Evolutionary conservation across 306 rosid genomes (phyloP).

Genomic region (Mimosa bimucronata): DNA sequence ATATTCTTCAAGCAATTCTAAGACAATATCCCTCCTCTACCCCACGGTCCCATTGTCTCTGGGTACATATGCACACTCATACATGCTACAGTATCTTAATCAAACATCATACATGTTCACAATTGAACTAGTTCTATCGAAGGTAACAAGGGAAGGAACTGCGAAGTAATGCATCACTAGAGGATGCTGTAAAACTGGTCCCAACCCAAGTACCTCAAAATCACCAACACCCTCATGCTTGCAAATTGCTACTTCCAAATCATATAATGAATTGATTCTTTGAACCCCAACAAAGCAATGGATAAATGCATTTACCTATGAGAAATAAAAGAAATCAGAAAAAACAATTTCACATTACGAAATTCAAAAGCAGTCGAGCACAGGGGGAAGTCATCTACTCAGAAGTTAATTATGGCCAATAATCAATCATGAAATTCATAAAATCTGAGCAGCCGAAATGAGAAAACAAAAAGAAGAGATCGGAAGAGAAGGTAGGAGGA

Average conservation of each 20-base stretch:
- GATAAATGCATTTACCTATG: slow-evolving; percentile 82
- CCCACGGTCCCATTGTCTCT: not conserved
- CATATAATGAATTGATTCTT: slow-evolving; percentile 70
- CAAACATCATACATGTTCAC: too few species aligned
- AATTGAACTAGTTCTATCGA: too few species aligned
- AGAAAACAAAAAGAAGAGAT: too few species aligned
- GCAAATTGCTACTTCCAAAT: slow-evolving; percentile 81
- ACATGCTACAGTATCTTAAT: too few species aligned
- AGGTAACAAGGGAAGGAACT: too few species aligned
- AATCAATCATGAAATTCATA: too few species aligned
- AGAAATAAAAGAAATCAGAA: slow-evolving; percentile 36
- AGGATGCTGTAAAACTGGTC: too few species aligned
- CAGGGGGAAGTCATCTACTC: not conserved
- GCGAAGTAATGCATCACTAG: too few species aligned
- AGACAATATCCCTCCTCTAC: not conserved
- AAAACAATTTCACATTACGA: not conserved
- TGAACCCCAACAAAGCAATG: too few species aligned
- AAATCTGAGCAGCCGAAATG: too few species aligned
- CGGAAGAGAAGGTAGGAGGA: too few species aligned
- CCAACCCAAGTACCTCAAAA: slow-evolving; percentile 72
- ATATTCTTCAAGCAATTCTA: slow-evolving; percentile 1
- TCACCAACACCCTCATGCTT: slow-evolving; percentile 63
- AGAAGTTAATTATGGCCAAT: not conserved
- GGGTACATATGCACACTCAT: slow-evolving; percentile 18
- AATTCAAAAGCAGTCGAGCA: not conserved